phyloP scores from a whole-genome alignment of 129 eudicot species.

The Helichrysum umbraculigerum region DNA sequence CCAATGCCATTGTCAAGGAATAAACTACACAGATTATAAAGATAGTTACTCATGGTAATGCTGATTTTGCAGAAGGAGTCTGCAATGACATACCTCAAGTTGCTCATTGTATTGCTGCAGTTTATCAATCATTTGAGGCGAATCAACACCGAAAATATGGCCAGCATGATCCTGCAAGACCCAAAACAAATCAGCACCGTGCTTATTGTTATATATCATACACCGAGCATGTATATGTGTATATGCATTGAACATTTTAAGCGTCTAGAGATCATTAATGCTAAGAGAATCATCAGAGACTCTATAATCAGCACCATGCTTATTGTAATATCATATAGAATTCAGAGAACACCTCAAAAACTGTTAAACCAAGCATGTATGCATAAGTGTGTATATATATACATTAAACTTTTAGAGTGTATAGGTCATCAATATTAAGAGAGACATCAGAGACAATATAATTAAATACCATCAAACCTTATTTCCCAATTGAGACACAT shows the following conservation, averaged over 20 bases:
- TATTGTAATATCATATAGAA: too few species aligned
- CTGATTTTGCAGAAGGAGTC: conserved; percentile 4
- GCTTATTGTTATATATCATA: too few species aligned
- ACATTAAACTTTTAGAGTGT: too few species aligned
- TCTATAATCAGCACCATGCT: neutral
- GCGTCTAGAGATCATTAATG: too few species aligned
- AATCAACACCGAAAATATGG: conserved; percentile 94
- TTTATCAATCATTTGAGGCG: conserved; percentile 76
- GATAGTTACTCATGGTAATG: neutral
- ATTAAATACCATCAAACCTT: conserved; percentile 28
- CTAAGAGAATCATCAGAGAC: too few species aligned
- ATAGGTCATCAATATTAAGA: neutral
- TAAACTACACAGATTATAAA: conserved; percentile 16
- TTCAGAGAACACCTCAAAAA: neutral
- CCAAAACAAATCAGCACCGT: conserved; percentile 12
- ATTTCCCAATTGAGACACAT: conserved; percentile 34
- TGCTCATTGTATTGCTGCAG: conserved; percentile 83
- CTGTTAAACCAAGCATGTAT: neutral
- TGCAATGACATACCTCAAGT: conserved; percentile 50
- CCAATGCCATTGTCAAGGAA: conserved; percentile 14
- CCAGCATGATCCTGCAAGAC: conserved; percentile 95
- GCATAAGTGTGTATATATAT: too few species aligned
- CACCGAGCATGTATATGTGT: too few species aligned
- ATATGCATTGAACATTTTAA: too few species aligned
- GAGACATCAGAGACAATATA: neutral